These are phyloP conservation scores for Apiospora saccharicola DNA, from an alignment of 2,329 filamentous ascomycete genomes.

Conservation along the genomic window DNA sequence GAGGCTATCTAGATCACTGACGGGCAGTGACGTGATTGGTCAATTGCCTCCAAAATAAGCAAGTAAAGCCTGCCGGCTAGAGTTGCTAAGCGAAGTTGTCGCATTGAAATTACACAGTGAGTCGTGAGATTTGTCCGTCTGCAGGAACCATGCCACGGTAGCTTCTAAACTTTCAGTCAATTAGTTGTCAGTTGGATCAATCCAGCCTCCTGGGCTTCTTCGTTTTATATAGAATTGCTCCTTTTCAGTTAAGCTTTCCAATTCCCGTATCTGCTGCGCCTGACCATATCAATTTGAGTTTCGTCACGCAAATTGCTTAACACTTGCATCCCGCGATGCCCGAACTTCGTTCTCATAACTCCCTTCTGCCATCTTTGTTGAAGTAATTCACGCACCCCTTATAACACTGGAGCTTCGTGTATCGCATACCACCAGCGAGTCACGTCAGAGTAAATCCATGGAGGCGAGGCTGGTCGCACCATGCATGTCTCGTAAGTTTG, in stretches of 20 bases:
- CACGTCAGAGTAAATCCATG: neutral
- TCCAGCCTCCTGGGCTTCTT: neutral
- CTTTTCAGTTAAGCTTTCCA: conserved; percentile 1
- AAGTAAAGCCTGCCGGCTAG: neutral
- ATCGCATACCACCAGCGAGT: neutral
- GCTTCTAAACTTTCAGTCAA: neutral
- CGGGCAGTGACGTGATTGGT: neutral
- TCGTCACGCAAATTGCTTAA: neutral
- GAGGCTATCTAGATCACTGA: neutral
- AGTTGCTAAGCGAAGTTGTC: neutral
- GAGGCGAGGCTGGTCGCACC: conserved; percentile 2
- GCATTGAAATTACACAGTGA: neutral
- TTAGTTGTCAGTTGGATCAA: neutral
- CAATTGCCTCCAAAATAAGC: neutral
- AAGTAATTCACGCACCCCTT: neutral
- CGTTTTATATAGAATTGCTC: neutral
- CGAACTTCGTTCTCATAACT: neutral
- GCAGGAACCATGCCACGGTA: neutral
- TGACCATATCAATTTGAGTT: neutral
- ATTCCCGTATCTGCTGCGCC: neutral
- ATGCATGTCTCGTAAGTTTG: neutral
- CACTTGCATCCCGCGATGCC: neutral
- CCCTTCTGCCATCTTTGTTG: neutral
- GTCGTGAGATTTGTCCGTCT: neutral
- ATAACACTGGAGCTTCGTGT: neutral